Evolutionary conservation across 2,329 filamentous ascomycete genomes (phyloP).

Genomic region (Nemania diffusa): DNA sequence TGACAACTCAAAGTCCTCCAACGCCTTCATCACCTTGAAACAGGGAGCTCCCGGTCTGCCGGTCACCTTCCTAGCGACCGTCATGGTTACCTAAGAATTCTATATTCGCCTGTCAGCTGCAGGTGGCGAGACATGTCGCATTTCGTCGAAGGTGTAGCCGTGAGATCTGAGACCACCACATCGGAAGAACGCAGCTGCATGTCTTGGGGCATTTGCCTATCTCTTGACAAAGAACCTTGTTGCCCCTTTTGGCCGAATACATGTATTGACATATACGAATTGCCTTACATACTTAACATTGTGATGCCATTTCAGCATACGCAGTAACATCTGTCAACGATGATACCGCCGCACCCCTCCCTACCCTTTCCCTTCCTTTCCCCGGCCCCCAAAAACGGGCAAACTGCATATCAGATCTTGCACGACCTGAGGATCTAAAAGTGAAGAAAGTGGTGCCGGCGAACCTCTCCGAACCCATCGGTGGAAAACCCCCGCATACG

Average conservation of each 20-base stretch:
- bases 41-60: not conserved
- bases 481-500: constrained; percentile 26
- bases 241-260: constrained; percentile 43
- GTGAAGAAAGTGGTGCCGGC: constrained; percentile 16
- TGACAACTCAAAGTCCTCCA: not conserved
- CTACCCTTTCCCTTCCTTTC: no score
- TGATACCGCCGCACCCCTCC: not conserved
- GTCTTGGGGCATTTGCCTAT: constrained; percentile 42
- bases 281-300: constrained; percentile 12
- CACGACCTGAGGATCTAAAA: constrained; percentile 28
- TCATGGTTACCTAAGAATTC: constrained; percentile 4
- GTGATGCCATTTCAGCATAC: constrained; percentile 18
- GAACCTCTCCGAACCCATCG: constrained; percentile 31
- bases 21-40: constrained; percentile 2
- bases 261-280: constrained; percentile 27
- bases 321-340: constrained; percentile 21
- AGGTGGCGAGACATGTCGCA: constrained; percentile 43
- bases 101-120: constrained; percentile 32
- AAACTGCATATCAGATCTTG: constrained; percentile 39
- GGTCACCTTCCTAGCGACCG: not conserved
- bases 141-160: constrained; percentile 37
- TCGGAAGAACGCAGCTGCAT: constrained; percentile 48
- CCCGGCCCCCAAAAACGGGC: constrained; percentile 10
- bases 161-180: constrained; percentile 44
- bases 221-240: constrained; percentile 40